These are phyloP conservation scores for Helminthosporium solani DNA, from an alignment of 2,329 filamentous ascomycete genomes.

Conservation along the genomic window DNA sequence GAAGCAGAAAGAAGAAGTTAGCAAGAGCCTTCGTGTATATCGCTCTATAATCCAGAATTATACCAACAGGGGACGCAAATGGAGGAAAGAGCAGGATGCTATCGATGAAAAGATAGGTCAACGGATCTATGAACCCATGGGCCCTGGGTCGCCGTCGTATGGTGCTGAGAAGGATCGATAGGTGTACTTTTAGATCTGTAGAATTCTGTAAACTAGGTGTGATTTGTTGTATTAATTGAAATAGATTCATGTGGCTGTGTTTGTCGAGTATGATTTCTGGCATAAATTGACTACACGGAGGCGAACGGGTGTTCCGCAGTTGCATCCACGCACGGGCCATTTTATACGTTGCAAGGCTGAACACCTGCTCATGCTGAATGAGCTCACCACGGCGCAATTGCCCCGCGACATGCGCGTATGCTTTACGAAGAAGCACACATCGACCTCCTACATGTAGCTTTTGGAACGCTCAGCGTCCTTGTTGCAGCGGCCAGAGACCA, in stretches of 20 bases:
- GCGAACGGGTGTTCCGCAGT: no score
- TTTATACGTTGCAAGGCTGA: neutral
- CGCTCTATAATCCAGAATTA: constrained; percentile 46
- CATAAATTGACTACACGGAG: no score
- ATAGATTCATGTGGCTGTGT: no score
- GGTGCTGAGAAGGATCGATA: neutral
- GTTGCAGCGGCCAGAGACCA: neutral
- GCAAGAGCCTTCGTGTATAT: constrained; percentile 46
- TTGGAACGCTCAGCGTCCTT: neutral
- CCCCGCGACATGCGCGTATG: constrained; percentile 4
- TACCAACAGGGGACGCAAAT: constrained; percentile 58
- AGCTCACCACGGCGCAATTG: constrained; percentile 6
- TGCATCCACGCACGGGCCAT: neutral
- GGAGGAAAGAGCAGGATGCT: constrained; percentile 57
- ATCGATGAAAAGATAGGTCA: constrained; percentile 50
- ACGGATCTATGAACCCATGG: constrained; percentile 35
- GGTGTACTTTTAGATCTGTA: neutral
- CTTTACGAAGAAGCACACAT: neutral
- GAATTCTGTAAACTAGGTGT: neutral
- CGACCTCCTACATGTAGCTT: neutral
- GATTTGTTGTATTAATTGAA: neutral
- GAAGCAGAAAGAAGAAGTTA: constrained; percentile 46
- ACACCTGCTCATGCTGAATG: neutral
- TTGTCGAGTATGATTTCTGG: no score
- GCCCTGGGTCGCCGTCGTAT: constrained; percentile 25